Conservation (phyloP, 345 rosid species). For the Populus deltoides region DNA sequence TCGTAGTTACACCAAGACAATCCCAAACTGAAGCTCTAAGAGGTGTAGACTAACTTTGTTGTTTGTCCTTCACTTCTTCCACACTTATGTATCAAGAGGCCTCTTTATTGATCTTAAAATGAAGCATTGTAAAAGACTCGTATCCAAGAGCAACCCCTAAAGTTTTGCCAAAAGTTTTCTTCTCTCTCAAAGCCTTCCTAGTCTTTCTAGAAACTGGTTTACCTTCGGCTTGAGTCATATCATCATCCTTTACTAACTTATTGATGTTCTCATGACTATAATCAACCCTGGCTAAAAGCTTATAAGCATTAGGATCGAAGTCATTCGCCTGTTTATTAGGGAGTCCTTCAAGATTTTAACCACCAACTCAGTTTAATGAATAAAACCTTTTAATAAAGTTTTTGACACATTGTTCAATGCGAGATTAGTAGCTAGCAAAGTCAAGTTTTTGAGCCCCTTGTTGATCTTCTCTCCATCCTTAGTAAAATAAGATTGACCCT, state of each 20-base stretch:
- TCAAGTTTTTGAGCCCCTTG: background rate
- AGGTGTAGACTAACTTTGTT: background rate
- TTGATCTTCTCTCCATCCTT: background rate
- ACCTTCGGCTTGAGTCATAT: background rate
- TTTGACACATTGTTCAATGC: background rate
- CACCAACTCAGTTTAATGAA: background rate
- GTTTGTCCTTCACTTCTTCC: background rate
- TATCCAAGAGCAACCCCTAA: background rate
- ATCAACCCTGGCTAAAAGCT: background rate
- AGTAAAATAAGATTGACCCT: background rate
- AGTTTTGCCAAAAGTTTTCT: background rate
- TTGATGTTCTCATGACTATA: background rate
- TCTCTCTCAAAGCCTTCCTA: no score
- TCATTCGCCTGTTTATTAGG: background rate
- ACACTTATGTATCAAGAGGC: background rate
- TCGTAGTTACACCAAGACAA: background rate
- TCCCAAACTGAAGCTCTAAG: background rate
- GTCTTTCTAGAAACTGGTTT: no score
- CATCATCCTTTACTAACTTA: background rate
- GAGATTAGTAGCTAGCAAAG: background rate
- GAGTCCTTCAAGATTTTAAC: background rate
- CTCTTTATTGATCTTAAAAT: background rate
- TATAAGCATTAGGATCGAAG: background rate
- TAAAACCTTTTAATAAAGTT: background rate
- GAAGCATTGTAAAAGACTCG: background rate